Conservation (phyloP, 78 protist genomes). For the Speleostelium caveatum region DNA sequence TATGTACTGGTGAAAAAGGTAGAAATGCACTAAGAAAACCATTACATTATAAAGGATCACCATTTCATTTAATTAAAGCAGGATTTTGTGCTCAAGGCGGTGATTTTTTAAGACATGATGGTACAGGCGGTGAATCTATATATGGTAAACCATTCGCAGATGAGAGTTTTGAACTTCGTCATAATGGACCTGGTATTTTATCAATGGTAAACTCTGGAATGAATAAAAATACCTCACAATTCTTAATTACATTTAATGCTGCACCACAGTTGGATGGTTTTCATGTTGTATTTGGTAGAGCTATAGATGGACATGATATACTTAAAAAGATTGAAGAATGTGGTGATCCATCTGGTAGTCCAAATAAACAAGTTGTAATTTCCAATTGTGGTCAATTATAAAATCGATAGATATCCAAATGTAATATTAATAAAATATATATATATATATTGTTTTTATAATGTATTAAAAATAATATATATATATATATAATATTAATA, state of each 20-base stretch:
- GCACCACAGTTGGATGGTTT: conserved; percentile 89
- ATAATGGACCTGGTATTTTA: conserved; percentile 87
- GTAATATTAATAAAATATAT: too few species aligned
- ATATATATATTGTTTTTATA: too few species aligned
- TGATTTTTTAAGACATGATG: conserved; percentile 91
- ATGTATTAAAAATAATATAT: too few species aligned
- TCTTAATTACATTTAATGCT: conserved; percentile 85
- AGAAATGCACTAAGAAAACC: conserved; percentile 50
- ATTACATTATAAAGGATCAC: conserved; percentile 84
- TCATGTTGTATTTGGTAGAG: conserved; percentile 93
- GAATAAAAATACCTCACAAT: conserved; percentile 78
- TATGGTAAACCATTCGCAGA: conserved; percentile 91
- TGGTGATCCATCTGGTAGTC: conserved; percentile 56
- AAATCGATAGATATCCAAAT: not conserved
- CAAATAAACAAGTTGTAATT: conserved; percentile 25
- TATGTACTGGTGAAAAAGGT: conserved; percentile 91
- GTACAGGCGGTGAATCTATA: conserved; percentile 91
- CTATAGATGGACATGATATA: conserved; percentile 85
- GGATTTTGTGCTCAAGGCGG: conserved; percentile 89
- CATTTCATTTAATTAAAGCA: conserved; percentile 93
- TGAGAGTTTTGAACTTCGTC: conserved; percentile 93
- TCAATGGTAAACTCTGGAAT: conserved; percentile 97
- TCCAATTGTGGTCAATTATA: conserved; percentile 72
- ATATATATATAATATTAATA: too few species aligned
- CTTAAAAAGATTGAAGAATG: conserved; percentile 75